These are phyloP conservation scores for Trametes sanguinea DNA, from an alignment of 768 basidiomycete species.

Conservation along the genomic window DNA sequence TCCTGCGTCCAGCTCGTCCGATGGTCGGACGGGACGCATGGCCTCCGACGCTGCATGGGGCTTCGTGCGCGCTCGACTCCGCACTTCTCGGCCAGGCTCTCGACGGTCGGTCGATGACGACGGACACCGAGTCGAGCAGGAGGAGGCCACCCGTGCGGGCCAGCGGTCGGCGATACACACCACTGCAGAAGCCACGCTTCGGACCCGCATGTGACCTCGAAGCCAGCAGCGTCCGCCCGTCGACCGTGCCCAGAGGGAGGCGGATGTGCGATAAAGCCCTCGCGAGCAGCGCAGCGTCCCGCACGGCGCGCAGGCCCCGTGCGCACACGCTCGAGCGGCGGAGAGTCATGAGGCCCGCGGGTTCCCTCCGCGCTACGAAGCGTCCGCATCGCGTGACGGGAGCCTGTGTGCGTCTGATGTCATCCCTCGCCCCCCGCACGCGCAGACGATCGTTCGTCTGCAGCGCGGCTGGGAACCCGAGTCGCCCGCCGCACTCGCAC, in stretches of 20 bases:
- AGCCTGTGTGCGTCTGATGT: conserved; percentile 7
- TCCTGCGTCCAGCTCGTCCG: not conserved
- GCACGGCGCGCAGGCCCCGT: conserved; percentile 6
- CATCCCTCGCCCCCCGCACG: not conserved
- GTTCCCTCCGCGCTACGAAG: conserved; percentile 8
- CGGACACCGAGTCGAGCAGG: not conserved
- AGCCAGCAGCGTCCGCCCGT: not conserved
- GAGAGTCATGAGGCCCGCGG: conserved; percentile 17
- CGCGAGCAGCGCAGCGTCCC: not conserved
- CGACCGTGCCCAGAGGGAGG: not conserved
- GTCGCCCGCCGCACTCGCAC: not conserved
- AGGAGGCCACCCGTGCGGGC: not conserved
- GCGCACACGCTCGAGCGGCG: conserved; percentile 1
- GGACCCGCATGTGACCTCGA: conserved; percentile 9
- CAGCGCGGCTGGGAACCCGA: not conserved
- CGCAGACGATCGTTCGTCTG: not conserved
- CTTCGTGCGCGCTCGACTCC: not conserved
- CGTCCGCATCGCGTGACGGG: conserved; percentile 7
- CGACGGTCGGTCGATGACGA: not conserved
- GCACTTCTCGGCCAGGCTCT: not conserved
- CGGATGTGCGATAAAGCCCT: not conserved
- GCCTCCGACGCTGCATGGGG: not conserved
- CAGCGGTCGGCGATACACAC: conserved; percentile 3
- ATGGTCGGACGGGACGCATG: not conserved
- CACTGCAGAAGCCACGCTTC: conserved; percentile 10